Base-by-base conservation (phyloP, 345 rosid genomes). In the Erucastrum elatum region DNA sequence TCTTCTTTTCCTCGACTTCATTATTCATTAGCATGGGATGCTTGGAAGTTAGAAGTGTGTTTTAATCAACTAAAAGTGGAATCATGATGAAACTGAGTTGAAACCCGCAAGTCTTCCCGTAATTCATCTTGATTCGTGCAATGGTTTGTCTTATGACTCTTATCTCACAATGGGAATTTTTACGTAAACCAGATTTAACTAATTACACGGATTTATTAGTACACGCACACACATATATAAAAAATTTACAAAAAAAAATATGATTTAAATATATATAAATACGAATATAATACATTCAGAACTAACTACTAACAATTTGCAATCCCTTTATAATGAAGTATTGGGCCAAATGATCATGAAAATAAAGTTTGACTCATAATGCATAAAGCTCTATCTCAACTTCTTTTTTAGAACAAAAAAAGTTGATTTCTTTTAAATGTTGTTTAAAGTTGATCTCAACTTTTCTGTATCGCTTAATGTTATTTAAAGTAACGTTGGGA, bases 111-210 rank as follows among this genome's bases (percentile, higher is more conserved):
- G 27, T 37, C 31, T 10, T 21, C 46, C 30, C 10, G 31, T 11
- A 64, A 7, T 64, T 15, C 26, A 34, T 17, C 30, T 27, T 66
- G 31, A 37, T 66, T 37, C 29, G n/a, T 33, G 56, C 56, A 33
- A 66, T 6, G 34, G 26, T 63, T 5, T 64, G 46, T 64, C 68
- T 64, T n/a, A n/a, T n/a, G n/a, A n/a, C n/a, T n/a, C n/a, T n/a
- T 37, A 37, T 34, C 10, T 4, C 69, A 35, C 30, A 65, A 16
- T 37, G 16, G 15, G 6, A 2, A 12, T 46, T 12, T 46, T 46
- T 46, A 13, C 4, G 15, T 46, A 13, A 46, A 13, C 15, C 55
- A 12, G 55, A 46, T 46, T 46, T 46, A 41, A 12, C 55, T 12
- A 46, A 12, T 46, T 46, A 46, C 15, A 46, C 15, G 16, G 15